Percentiles rank a stretch among this genome's conserved stretches.
Conservation (phyloP, 495 filamentous ascomycete species). For the Aspergillus egyptiacus region DNA sequence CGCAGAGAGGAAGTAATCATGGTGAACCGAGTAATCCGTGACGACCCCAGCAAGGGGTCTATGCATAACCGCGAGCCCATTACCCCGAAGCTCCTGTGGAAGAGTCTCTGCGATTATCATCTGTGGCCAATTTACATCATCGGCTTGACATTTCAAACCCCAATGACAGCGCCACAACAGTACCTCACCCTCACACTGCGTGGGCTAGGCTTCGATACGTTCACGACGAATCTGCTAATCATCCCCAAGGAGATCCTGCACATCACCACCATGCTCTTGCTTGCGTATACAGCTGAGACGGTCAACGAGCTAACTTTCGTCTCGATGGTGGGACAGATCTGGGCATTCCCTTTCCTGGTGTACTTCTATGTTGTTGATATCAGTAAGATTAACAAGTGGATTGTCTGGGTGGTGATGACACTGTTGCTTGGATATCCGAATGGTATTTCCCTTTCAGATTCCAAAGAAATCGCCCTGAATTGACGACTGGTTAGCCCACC, state of each 20-base stretch:
- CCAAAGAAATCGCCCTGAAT: too few species aligned
- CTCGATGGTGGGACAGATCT: constrained; percentile 42
- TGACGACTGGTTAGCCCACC: constrained; percentile 27
- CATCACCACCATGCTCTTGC: constrained; percentile 25
- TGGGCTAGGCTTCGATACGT: constrained; percentile 44
- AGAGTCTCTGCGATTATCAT: constrained; percentile 46
- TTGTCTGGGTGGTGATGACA: constrained; percentile 45
- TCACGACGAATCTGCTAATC: constrained; percentile 52
- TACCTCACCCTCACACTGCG: constrained; percentile 48
- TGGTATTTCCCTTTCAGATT: constrained; percentile 17
- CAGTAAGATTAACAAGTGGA: constrained; percentile 40
- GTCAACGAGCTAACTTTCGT: constrained; percentile 44
- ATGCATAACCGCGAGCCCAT: constrained; percentile 56
- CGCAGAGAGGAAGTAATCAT: constrained; percentile 36
- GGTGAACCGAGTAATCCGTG: constrained; percentile 57
- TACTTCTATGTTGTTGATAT: constrained; percentile 41
- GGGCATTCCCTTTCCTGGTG: constrained; percentile 49
- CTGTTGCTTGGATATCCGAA: constrained; percentile 50
- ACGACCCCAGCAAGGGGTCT: constrained; percentile 56
- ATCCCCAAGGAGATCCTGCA: constrained; percentile 46
- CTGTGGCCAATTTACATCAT: constrained; percentile 54
- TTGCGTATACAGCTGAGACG: constrained; percentile 40
- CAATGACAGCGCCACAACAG: constrained; percentile 33
- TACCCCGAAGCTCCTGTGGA: constrained; percentile 36
- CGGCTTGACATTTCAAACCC: constrained; percentile 46